These are phyloP conservation scores for Ophiocordyceps camponoti-saundersi DNA, from an alignment of 2,329 filamentous ascomycete species.

Conservation along the genomic window DNA sequence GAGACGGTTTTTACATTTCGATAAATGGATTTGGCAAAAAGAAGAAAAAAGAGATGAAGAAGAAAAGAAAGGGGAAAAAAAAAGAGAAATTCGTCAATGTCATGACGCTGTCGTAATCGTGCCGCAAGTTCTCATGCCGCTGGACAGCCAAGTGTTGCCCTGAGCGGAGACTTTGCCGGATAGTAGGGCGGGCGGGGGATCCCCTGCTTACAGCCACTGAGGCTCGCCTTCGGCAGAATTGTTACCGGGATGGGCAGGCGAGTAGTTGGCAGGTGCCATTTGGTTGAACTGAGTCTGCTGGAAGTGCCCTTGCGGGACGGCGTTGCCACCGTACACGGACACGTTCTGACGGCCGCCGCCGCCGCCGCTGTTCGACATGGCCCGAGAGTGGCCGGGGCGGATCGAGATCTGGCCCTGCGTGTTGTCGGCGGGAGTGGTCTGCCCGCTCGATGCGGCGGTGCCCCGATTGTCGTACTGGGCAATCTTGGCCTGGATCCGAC, in stretches of 20 bases:
- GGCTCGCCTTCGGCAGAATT: conserved; percentile 15
- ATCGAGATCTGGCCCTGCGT: conserved; percentile 36
- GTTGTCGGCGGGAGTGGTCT: conserved; percentile 33
- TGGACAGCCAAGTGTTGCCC: too few relatives aligned
- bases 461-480: conserved; percentile 37
- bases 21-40: conserved; percentile 1
- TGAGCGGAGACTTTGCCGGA: too few relatives aligned
- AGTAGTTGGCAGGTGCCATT: conserved; percentile 10
- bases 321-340: conserved; percentile 20
- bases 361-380: conserved; percentile 20
- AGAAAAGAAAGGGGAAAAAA: too few relatives aligned
- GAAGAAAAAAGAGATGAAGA: too few relatives aligned
- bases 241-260: conserved; percentile 8
- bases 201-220: conserved; percentile 18
- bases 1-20: conserved; percentile 8
- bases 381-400: conserved; percentile 25
- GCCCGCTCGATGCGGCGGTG: conserved; percentile 25
- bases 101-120: conserved; percentile 19
- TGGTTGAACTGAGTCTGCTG: conserved; percentile 14
- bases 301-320: conserved; percentile 13
- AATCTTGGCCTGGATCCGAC: conserved; percentile 85
- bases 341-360: conserved; percentile 6
- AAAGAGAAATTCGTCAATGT: conserved; percentile 22
- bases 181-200: conserved; percentile 6
- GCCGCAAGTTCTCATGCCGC: conserved; percentile 1